These are phyloP conservation scores for Daldinia sp. DNA, from an alignment of 2,329 filamentous ascomycete genomes.

Conservation along the genomic window DNA sequence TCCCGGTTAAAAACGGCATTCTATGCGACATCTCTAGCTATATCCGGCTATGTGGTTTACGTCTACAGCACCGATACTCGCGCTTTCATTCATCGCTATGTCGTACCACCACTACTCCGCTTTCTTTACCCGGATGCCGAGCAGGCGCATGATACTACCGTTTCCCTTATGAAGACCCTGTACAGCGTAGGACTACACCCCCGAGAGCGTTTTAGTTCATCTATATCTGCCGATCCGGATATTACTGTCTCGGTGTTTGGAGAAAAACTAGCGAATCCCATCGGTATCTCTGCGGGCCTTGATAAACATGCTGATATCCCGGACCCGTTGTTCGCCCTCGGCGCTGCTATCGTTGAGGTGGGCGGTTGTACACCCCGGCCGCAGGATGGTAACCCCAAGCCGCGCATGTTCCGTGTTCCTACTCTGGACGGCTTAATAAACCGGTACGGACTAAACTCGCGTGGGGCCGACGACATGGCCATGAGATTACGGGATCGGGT, in stretches of 20 bases:
- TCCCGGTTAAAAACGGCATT: constrained; percentile 55
- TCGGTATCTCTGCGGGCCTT: constrained; percentile 94
- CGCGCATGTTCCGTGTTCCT: constrained; percentile 88
- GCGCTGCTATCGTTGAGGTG: constrained; percentile 89
- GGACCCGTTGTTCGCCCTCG: constrained; percentile 84
- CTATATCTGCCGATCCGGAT: constrained; percentile 52
- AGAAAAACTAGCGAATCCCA: constrained; percentile 81
- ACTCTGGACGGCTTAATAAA: constrained; percentile 91
- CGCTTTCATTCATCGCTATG: constrained; percentile 75
- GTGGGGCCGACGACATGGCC: constrained; percentile 89
- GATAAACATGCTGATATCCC: constrained; percentile 95
- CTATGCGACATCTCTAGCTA: constrained; percentile 58
- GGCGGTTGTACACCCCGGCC: constrained; percentile 90
- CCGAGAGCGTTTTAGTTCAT: constrained; percentile 72
- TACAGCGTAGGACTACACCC: constrained; percentile 82
- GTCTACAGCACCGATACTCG: constrained; percentile 81
- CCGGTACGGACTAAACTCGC: constrained; percentile 93
- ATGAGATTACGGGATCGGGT: constrained; percentile 81
- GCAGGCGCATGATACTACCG: constrained; percentile 89
- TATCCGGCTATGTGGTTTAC: constrained; percentile 64
- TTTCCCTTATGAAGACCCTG: constrained; percentile 75
- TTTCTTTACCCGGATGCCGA: constrained; percentile 80
- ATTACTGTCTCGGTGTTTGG: constrained; percentile 75
- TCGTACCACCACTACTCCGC: constrained; percentile 75
- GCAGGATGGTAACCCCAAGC: constrained; percentile 87